Base-by-base conservation (phyloP, 148 eudicot genomes). In the Euryodendron excelsum region DNA sequence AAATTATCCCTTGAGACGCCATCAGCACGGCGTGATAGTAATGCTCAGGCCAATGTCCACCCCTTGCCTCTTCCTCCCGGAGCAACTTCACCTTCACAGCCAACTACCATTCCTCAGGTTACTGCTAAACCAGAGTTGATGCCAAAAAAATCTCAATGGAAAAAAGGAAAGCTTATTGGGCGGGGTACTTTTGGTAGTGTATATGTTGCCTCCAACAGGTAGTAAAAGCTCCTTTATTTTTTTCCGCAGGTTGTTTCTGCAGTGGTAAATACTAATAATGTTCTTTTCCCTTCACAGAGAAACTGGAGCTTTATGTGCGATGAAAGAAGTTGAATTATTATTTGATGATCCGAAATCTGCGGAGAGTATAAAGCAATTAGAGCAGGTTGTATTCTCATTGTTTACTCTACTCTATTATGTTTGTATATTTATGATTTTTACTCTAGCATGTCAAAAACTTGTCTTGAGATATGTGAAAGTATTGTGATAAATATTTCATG, bases 251-350 rank as follows among this genome's bases (percentile, higher is more conserved):
- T 41, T 41, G 45, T 41, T 41, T 41, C 45, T 41, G 45, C 45
- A 41, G 45, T 9, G 8, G 7, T 41, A 41, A 41, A 41, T 41
- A 41, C 45, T 41, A 41, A 41, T 41, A 9, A 41, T 56, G 5
- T 44, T 72, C 3, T 53, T 55, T 68, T 31, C 65, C 31, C 64
- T 66, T 20, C 39, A 82, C 86, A 96, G 98, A 71, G 96, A 90
- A 85, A 96, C 99, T 66, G 99, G 99, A 79, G 99, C 99, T n/a
- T 83, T 92, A 65, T 96, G 99, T 85, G 99, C 99, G 58, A 91
- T 96, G 98, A 96, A 96, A 87, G 99, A 93, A 83, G 99, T 96
- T 55, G 97, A 93, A 76, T 74, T 96, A 72, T 80, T 88, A 53
- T 87, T 86, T 68, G 96, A 89, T 85, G 99, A 96, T 77, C 85